Percentiles rank a stretch among this genome's conserved stretches.
Conservation (phyloP, 345 rosid species). For the Dipteronia sinensis region DNA sequence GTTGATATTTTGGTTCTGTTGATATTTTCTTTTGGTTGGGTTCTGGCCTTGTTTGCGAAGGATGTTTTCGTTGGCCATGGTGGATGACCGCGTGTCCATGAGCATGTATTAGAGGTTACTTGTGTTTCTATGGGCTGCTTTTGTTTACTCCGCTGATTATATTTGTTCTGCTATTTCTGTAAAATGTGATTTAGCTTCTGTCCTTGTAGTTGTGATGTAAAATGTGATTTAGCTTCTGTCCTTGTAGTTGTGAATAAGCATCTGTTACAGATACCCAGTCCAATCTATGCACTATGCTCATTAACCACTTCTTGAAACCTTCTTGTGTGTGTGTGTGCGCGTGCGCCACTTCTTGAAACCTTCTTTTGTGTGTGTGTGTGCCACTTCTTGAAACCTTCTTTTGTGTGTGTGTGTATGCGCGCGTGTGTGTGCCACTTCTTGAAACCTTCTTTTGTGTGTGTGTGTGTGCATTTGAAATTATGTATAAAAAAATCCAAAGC, state of each 20-base stretch:
- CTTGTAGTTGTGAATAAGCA: background rate
- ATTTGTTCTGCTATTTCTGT: background rate
- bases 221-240: background rate
- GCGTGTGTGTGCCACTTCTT: too few relatives aligned
- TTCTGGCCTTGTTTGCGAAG: background rate
- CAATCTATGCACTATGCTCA: background rate
- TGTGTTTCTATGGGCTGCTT: background rate
- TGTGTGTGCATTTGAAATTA: background rate
- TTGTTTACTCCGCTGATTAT: background rate
- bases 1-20: background rate
- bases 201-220: background rate
- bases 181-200: background rate
- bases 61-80: background rate
- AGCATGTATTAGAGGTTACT: background rate
- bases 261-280: background rate
- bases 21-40: background rate
- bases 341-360: background rate
- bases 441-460: background rate
- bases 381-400: background rate
- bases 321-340: background rate
- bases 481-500: too few relatives aligned
- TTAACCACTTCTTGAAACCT: background rate
- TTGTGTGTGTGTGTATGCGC: too few relatives aligned
- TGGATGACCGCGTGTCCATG: background rate
- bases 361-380: background rate